Evolutionary conservation across 2,329 filamentous ascomycete genomes (phyloP), one percentile per base, ranked within the genome.

Genomic region (Xylariaceae sp.): DNA sequence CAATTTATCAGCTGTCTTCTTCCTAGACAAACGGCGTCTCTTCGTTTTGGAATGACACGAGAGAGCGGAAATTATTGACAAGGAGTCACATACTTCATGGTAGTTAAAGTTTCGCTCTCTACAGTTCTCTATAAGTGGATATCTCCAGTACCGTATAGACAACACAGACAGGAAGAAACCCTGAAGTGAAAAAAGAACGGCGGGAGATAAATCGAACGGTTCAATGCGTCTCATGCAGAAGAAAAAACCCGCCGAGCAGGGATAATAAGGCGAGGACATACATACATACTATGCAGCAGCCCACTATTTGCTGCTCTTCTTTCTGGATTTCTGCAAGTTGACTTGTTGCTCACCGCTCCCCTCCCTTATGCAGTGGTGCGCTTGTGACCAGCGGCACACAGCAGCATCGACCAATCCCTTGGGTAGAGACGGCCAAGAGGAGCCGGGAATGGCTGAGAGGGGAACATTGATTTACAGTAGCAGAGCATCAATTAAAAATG

Each of bases 301-400:
- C 41, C 39, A n/a, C n/a, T n/a, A n/a, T n/a, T n/a, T n/a, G n/a
- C n/a, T n/a, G n/a, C n/a, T n/a, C n/a, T n/a, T n/a, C n/a, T n/a
- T n/a, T n/a, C n/a, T n/a, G n/a, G 36, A 41, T 20, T 23, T 44
- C 39, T 36, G 45, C 39, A 32, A 45, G 47, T 37, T 47, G 56
- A 55, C 8, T 8, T 8, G 12, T 54, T 53, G 53, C 54, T 60
- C 58, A 61, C 58, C 58, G 58, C 58, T 55, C 45, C 36, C 48
- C 46, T 36, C 10, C 34, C 12, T 16, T 14, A 38, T 42, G 40
- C 44, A 44, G 34, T 41, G 45, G 45, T 49, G 44, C 45, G 45
- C 44, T 33, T 49, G 46, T 53, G 50, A 52, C 50, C 52, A 47
- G 51, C 49, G 55, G 49, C 50, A 50, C 47, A 47, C 55, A 50